Evolutionary conservation across 352 stramenopile genomes (phyloP).

Genomic region (Pythium vanterpoolii): DNA sequence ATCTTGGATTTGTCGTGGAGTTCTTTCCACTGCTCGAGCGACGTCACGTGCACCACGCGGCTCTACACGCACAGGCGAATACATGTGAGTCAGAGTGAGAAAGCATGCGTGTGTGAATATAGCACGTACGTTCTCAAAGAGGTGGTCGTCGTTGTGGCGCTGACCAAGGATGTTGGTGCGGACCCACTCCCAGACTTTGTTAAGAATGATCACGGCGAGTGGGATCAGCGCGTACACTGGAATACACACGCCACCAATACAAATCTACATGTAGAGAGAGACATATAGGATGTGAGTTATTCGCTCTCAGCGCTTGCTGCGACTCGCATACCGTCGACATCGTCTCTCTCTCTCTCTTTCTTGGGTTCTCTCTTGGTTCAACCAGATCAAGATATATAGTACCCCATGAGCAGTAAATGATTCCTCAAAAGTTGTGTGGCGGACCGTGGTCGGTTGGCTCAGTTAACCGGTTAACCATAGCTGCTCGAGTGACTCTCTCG

Average conservation of each 20-base stretch:
- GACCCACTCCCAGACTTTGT: slow-evolving; percentile 70
- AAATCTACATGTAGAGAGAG: slow-evolving; percentile 46
- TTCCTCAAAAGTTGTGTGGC: slow-evolving; percentile 2
- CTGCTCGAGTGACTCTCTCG: not conserved
- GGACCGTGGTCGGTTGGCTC: slow-evolving; percentile 3
- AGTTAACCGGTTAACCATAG: slow-evolving; percentile 20
- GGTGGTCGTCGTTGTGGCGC: slow-evolving; percentile 41
- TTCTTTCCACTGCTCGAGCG: slow-evolving; percentile 69
- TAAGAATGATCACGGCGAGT: slow-evolving; percentile 64
- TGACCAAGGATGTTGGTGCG: slow-evolving; percentile 57
- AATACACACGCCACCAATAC: slow-evolving; percentile 75
- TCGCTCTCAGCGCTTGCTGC: not conserved
- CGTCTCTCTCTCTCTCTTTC: not conserved
- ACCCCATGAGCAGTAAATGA: slow-evolving; percentile 1
- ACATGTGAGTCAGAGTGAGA: not conserved
- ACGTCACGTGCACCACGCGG: slow-evolving; percentile 68
- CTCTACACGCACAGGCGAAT: slow-evolving; percentile 26
- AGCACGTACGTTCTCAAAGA: slow-evolving; percentile 28
- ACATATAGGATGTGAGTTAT: slow-evolving; percentile 5
- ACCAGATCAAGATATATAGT: not conserved
- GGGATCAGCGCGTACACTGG: slow-evolving; percentile 74
- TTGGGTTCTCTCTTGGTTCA: not conserved
- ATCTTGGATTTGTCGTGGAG: slow-evolving; percentile 61
- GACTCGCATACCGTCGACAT: slow-evolving; percentile 24
- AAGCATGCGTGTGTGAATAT: not conserved